phyloP scores from a whole-genome alignment of 1,284 basidiomycete species.

The Earliella scabrosa region DNA sequence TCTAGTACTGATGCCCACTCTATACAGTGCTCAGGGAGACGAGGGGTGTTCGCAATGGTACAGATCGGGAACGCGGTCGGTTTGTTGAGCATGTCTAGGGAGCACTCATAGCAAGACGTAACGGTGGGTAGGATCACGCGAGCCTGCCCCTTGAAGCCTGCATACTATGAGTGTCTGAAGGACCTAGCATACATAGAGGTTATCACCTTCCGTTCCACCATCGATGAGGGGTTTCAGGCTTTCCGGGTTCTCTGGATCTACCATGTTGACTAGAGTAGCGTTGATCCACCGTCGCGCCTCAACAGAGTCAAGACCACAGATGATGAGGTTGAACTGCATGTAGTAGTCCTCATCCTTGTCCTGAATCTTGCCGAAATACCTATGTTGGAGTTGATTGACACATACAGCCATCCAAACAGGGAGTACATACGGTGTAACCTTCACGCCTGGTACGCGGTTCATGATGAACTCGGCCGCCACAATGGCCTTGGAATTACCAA shows the following conservation, averaged over 20 bases:
- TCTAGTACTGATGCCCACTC: slow-evolving; percentile 99
- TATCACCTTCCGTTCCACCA: slow-evolving; percentile 99
- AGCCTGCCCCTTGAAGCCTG: slow-evolving; percentile 98
- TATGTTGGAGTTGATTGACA: slow-evolving; percentile 38
- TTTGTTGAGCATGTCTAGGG: slow-evolving; percentile 97
- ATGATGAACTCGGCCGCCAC: slow-evolving; percentile 96
- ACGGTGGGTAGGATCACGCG: slow-evolving; percentile 96
- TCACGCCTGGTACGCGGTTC: slow-evolving; percentile 92
- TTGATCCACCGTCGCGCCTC: slow-evolving; percentile 99
- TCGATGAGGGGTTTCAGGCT: slow-evolving; percentile 98
- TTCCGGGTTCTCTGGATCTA: slow-evolving; percentile 89
- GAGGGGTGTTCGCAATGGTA: slow-evolving; percentile 98
- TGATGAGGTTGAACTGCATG: slow-evolving; percentile 94
- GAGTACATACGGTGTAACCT: slow-evolving; percentile 87
- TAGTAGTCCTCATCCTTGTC: slow-evolving; percentile 98
- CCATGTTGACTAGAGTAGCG: slow-evolving; percentile 93
- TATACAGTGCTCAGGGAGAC: slow-evolving; percentile 98
- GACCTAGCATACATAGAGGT: no score
- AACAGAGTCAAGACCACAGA: slow-evolving; percentile 98
- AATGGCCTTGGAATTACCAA: slow-evolving; percentile 93
- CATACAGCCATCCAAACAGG: background rate
- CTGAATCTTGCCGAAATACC: slow-evolving; percentile 97
- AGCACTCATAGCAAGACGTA: slow-evolving; percentile 98
- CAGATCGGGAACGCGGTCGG: slow-evolving; percentile 98
- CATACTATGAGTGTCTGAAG: slow-evolving; percentile 1